A percentile compares a stretch with the other conserved stretches of the same genome.
phyloP scores from a whole-genome alignment of 108 stramenopile species.

The Cyclostephanos tholiformis region DNA sequence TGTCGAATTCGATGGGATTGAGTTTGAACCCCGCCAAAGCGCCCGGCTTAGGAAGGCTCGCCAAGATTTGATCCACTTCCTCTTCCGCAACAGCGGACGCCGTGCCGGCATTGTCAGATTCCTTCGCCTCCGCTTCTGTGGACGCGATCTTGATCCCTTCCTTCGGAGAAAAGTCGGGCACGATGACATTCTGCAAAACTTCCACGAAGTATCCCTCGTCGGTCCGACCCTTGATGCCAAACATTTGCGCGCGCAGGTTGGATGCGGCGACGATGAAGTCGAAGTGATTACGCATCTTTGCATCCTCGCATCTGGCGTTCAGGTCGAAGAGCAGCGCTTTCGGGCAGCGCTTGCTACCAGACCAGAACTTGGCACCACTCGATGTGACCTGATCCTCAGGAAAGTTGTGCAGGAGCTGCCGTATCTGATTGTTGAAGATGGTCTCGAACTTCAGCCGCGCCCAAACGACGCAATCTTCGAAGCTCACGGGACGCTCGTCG shows the following conservation, averaged over 20 bases:
- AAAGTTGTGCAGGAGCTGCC: slow-evolving; percentile 95
- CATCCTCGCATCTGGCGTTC: slow-evolving; percentile 80
- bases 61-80: slow-evolving; percentile 65
- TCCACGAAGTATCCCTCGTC: slow-evolving; percentile 80
- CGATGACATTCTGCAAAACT: slow-evolving; percentile 84
- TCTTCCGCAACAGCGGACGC: slow-evolving; percentile 65
- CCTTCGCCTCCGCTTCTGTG: slow-evolving; percentile 90
- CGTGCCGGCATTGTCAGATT: slow-evolving; percentile 43
- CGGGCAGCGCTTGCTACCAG: slow-evolving; percentile 95
- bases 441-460: slow-evolving; percentile 94
- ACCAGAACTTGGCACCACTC: slow-evolving; percentile 94
- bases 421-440: slow-evolving; percentile 94
- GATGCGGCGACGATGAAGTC: slow-evolving; percentile 94
- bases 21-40: slow-evolving; percentile 91
- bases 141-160: slow-evolving; percentile 98
- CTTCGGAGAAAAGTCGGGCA: slow-evolving; percentile 91
- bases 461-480: slow-evolving; percentile 96
- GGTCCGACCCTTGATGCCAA: slow-evolving; percentile 85
- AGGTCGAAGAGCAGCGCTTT: slow-evolving; percentile 87
- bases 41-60: slow-evolving; percentile 73
- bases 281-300: slow-evolving; percentile 91
- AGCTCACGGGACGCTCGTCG: slow-evolving; percentile 84
- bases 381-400: slow-evolving; percentile 92
- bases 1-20: slow-evolving; percentile 94
- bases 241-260: slow-evolving; percentile 93